A percentile compares a stretch with the other conserved stretches of the same genome.
These are phyloP conservation scores for Lactifluus volemus DNA, from an alignment of 768 basidiomycete species.

Conservation along the genomic window DNA sequence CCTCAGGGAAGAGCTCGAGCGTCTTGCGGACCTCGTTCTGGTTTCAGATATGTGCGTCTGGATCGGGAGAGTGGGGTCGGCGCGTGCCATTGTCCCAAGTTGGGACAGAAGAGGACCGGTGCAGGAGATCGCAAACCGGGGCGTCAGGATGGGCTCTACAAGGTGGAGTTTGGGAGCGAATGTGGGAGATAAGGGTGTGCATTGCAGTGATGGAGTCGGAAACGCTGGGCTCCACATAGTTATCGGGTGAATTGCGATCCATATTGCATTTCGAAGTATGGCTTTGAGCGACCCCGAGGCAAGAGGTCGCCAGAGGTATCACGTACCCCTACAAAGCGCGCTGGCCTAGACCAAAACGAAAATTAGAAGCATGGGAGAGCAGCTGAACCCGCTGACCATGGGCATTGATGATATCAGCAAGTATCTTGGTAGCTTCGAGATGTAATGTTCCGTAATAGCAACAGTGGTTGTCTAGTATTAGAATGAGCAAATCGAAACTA, in stretches of 20 bases:
- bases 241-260: no score
- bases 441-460: slow-evolving; percentile 83
- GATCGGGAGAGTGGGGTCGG: slow-evolving; percentile 48
- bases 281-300: neutral
- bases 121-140: no score
- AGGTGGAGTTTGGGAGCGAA: no score
- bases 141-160: no score
- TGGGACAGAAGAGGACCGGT: no score
- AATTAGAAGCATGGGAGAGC: neutral
- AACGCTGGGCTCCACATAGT: no score
- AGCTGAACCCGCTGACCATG: slow-evolving; percentile 36
- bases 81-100: no score
- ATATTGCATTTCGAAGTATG: slow-evolving; percentile 45
- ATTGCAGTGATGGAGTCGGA: no score
- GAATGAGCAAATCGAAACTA: slow-evolving; percentile 29
- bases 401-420: slow-evolving; percentile 67
- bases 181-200: no score
- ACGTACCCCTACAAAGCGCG: slow-evolving; percentile 76
- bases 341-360: slow-evolving; percentile 34
- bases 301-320: neutral
- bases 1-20: no score
- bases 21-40: no score
- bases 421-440: slow-evolving; percentile 65
- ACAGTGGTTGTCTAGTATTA: no score
- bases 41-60: slow-evolving; percentile 88